These are phyloP conservation scores for Amanita thiersii DNA, from an alignment of 768 basidiomycete species.

Conservation along the genomic window DNA sequence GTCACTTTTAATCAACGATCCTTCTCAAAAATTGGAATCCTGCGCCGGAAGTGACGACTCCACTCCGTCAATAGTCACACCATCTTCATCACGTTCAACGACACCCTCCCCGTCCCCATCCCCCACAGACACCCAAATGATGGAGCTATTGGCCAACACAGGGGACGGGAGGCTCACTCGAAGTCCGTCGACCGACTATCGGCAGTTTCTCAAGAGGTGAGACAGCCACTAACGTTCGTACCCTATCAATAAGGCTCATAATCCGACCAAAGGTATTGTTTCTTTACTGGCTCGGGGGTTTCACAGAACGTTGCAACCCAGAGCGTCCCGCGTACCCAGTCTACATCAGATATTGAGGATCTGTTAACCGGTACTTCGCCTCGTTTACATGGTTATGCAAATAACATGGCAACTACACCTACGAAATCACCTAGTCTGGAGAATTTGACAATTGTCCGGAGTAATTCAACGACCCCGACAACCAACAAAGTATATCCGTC, in stretches of 20 bases:
- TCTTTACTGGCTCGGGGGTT: constrained; percentile 58
- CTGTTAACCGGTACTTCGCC: constrained; percentile 30
- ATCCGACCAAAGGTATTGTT: constrained; percentile 57
- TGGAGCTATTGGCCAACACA: constrained; percentile 9
- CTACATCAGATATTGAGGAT: constrained; percentile 49
- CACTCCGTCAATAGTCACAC: constrained; percentile 39
- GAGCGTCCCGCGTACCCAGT: constrained; percentile 28
- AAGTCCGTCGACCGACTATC: constrained; percentile 40
- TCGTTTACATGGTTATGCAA: constrained; percentile 17
- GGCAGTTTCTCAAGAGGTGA: constrained; percentile 57
- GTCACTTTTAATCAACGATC: constrained; percentile 10
- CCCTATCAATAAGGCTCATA: not conserved
- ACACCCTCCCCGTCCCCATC: constrained; percentile 34
- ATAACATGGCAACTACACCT: constrained; percentile 11
- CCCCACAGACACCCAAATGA: constrained; percentile 15
- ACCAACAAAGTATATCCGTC: not conserved
- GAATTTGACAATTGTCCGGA: constrained; percentile 2
- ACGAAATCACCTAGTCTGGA: constrained; percentile 19
- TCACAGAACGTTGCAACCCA: constrained; percentile 9
- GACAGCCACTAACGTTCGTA: constrained; percentile 16
- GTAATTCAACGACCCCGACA: constrained; percentile 10
- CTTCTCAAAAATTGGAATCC: constrained; percentile 12
- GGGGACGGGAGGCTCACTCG: constrained; percentile 12
- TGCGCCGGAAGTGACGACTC: constrained; percentile 27
- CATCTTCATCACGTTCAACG: constrained; percentile 32